phyloP scores from a whole-genome alignment of 768 basidiomycete genomes.

The Xerocomus potaroensis region DNA sequence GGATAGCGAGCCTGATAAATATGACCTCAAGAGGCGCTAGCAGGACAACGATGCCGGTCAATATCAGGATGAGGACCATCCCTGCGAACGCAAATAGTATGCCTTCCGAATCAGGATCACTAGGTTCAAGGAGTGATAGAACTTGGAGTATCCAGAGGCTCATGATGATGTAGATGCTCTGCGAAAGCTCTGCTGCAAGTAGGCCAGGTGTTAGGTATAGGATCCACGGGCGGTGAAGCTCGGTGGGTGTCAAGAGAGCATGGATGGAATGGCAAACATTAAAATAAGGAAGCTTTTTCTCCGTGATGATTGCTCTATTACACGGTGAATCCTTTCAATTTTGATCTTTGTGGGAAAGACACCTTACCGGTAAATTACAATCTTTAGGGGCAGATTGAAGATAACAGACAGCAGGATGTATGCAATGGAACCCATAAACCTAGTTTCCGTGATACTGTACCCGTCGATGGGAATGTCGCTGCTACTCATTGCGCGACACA shows the following conservation, averaged over 20 bases:
- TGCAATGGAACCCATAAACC: background rate
- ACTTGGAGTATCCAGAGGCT: conserved; percentile 33
- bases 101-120: conserved; percentile 32
- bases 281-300: conserved; percentile 62
- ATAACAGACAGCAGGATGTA: background rate
- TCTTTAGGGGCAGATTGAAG: conserved; percentile 35
- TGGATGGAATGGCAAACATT: conserved; percentile 49
- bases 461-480: conserved; percentile 43
- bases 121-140: conserved; percentile 51
- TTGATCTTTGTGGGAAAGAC: background rate
- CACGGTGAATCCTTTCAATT: background rate
- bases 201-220: conserved; percentile 71
- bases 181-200: conserved; percentile 36
- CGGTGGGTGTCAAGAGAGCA: conserved; percentile 68
- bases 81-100: conserved; percentile 49
- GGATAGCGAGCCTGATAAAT: conserved; percentile 68
- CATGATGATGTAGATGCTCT: conserved; percentile 36
- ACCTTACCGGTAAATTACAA: conserved; percentile 28
- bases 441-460: conserved; percentile 59
- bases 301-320: conserved; percentile 69
- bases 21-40: conserved; percentile 75
- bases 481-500: conserved; percentile 50
- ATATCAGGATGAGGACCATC: conserved; percentile 10
- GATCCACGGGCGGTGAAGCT: conserved; percentile 68
- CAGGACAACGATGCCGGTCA: conserved; percentile 39